Conservation (phyloP, 306 rosid genomes). For the Hippophae gyantsensis region DNA sequence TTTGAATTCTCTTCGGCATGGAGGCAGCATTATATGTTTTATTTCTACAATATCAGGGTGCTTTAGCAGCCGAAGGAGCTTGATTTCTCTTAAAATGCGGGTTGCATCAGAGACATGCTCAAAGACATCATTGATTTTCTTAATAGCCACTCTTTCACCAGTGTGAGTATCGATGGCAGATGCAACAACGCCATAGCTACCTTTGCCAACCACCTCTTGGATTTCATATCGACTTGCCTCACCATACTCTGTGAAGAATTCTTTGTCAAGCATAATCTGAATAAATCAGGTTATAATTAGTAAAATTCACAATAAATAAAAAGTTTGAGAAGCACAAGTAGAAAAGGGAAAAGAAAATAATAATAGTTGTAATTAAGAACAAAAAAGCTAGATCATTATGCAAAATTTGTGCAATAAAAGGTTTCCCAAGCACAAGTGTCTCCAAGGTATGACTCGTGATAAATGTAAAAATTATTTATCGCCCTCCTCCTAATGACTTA, state of each 20-base stretch:
- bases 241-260: conserved; percentile 64
- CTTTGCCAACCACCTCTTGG: conserved; percentile 55
- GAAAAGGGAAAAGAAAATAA: no score
- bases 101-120: conserved; percentile 62
- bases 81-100: conserved; percentile 52
- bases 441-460: background rate
- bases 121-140: conserved; percentile 55
- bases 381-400: background rate
- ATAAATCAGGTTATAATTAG: conserved; percentile 19
- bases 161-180: conserved; percentile 58
- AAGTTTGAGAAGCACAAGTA: background rate
- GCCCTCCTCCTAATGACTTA: no score
- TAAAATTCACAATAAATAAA: conserved; percentile 4
- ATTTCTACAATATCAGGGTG: conserved; percentile 66
- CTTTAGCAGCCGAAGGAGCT: conserved; percentile 54
- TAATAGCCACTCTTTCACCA: conserved; percentile 59
- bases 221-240: conserved; percentile 62
- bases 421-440: background rate
- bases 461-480: background rate
- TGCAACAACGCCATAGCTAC: conserved; percentile 71
- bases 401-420: background rate
- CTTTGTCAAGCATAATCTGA: conserved; percentile 57
- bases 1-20: conserved; percentile 51
- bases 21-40: conserved; percentile 63
- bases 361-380: background rate